Evolutionary conservation across 2,329 filamentous ascomycete species (phyloP).

Genomic region (Colletotrichum zoysiae): DNA sequence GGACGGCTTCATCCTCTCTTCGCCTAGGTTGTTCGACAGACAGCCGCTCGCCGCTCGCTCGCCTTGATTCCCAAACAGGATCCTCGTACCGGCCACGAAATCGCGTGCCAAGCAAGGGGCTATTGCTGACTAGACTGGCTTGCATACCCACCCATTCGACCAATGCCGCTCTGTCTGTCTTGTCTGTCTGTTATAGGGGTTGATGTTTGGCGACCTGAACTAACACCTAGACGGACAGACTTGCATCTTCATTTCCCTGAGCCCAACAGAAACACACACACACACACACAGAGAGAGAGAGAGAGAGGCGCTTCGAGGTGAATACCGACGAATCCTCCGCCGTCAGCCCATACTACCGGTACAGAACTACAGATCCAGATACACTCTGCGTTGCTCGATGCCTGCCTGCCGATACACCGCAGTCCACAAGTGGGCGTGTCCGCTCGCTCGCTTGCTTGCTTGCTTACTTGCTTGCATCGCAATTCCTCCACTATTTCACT

Average conservation of each 20-base stretch:
- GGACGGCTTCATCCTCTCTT: background rate
- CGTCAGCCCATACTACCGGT: background rate
- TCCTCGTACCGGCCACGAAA: slow-evolving; percentile 16
- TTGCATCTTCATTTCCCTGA: background rate
- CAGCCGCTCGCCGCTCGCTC: background rate
- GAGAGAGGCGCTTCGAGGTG: background rate
- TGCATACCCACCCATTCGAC: background rate
- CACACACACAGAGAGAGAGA: too few species aligned
- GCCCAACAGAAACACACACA: background rate
- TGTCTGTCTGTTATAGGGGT: background rate
- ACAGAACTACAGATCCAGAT: background rate
- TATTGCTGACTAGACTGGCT: background rate
- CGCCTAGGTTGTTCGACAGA: background rate
- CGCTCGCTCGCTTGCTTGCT: background rate
- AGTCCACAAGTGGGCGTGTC: background rate
- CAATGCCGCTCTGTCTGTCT: background rate
- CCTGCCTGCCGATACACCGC: background rate
- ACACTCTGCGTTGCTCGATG: background rate
- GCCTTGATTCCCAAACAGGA: slow-evolving; percentile 17
- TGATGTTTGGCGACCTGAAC: background rate
- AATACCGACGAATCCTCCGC: background rate
- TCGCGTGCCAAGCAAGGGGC: slow-evolving; percentile 23
- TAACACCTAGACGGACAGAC: background rate
- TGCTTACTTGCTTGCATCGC: slow-evolving; percentile 16
- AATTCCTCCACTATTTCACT: slow-evolving; percentile 11